Percentiles rank a stretch among this genome's conserved stretches.
Conservation (phyloP, 176 grass and related monocot genomes). For the Musa troglodytarum region DNA sequence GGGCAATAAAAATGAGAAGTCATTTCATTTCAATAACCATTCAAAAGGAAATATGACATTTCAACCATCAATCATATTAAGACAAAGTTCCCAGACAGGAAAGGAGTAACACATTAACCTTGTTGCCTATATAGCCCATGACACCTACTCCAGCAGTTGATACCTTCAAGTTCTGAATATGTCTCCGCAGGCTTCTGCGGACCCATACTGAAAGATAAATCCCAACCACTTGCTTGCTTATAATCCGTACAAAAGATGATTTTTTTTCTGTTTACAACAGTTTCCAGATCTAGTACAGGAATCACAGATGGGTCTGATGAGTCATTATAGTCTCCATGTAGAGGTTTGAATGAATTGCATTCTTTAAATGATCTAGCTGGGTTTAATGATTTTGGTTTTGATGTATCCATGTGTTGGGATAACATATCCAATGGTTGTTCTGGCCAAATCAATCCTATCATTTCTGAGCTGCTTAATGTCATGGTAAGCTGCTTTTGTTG, state of each 20-base stretch:
- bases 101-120: constrained; percentile 16
- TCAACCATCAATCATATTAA: background rate
- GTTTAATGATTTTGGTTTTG: constrained; percentile 7
- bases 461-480: constrained; percentile 63
- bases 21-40: background rate
- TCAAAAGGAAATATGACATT: background rate
- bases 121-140: constrained; percentile 92
- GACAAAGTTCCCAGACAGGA: background rate
- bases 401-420: constrained; percentile 12
- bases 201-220: constrained; percentile 81
- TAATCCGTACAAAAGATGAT: constrained; percentile 49
- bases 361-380: constrained; percentile 41
- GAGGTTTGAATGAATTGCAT: constrained; percentile 51
- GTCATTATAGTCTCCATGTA: constrained; percentile 24
- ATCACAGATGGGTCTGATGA: background rate
- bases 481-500: constrained; percentile 52
- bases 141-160: constrained; percentile 84
- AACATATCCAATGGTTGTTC: constrained; percentile 67
- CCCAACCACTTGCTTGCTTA: constrained; percentile 97
- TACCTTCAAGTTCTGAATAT: constrained; percentile 81
- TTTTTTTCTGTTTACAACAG: constrained; percentile 26
- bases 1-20: background rate
- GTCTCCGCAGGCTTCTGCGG: constrained; percentile 48
- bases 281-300: constrained; percentile 28
- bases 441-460: constrained; percentile 94